phyloP scores from a whole-genome alignment of 192 early-diverging fungal genomes.

The Coemansia erecta region DNA sequence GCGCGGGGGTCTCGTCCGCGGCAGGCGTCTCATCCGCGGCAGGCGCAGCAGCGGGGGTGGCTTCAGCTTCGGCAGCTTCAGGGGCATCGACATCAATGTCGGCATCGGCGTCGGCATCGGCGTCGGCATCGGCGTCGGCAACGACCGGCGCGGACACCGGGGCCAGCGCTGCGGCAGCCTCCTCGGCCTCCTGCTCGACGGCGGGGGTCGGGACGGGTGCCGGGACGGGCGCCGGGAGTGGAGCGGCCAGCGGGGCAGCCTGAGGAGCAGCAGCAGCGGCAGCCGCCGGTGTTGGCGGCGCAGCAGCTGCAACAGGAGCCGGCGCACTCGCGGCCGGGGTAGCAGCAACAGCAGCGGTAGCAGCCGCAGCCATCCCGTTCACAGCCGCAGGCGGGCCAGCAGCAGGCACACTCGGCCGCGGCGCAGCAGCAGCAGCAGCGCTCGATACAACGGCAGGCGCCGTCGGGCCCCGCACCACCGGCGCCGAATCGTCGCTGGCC shows the following conservation, averaged over 20 bases:
- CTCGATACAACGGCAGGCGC: conserved; percentile 8
- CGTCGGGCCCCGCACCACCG: conserved; percentile 29
- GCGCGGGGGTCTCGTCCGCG: neutral
- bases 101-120: neutral
- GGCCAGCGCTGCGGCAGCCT: neutral
- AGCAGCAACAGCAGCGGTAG: neutral
- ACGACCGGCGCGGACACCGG: neutral
- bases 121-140: neutral
- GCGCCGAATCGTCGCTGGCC: conserved; percentile 36
- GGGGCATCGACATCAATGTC: neutral
- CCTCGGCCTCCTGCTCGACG: too few relatives aligned
- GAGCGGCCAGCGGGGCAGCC: neutral
- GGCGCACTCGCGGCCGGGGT: neutral
- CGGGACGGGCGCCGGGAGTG: too few relatives aligned
- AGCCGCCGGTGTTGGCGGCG: neutral
- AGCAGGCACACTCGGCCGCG: neutral
- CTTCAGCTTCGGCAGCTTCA: neutral
- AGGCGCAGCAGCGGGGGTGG: neutral
- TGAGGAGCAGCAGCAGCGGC: neutral
- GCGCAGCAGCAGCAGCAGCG: conserved; percentile 1
- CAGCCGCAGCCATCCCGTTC: neutral
- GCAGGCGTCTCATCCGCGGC: neutral
- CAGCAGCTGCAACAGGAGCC: neutral
- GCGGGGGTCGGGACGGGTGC: too few relatives aligned
- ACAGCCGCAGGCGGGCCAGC: neutral